Evolutionary conservation across 2,329 filamentous ascomycete species (phyloP), one percentile per base, ranked within the genome.

Genomic region (Venturia aucupariae): DNA sequence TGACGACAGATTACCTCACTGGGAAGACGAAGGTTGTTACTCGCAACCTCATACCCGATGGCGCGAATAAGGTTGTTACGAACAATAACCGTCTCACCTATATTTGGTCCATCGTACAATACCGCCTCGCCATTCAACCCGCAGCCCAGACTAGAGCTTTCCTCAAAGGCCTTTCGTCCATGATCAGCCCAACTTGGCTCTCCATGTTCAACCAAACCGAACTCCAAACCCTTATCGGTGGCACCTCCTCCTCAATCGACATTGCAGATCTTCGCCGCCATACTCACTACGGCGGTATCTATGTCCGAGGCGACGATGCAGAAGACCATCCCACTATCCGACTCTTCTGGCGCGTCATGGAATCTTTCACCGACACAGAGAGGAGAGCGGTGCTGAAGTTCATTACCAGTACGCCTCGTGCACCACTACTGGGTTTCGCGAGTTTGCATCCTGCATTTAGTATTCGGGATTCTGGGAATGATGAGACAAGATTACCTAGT

Each of bases 181-280:
- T 99, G 72, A 94, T 99, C 68, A 88, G 92, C 65, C 92, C 93
- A 0, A 85, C 86, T 3, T 99, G 94, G 94, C 83, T 99, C 4
- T 92, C 89, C 70, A 97, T 99, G 94, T 99, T 99, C 80, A 99
- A 99, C 75, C 93, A 97, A 74, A 86, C 86, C 3, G 94, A 99
- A 74, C 83, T 99, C 4, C 94, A 97, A 76, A 94, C 90, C 1
- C 86, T 99, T 6, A 89, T 99, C 19, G 90, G 92, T 63, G 94
- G 94, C 54, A 92, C 96, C 70, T 88, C 86, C 35, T 87, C 87
- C 11, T 87, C 90, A 67, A 95, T 99, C 65, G 89, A 97, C 71
- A 83, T 99, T 42, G 85, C 89, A 35, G 94, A 99, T 73, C 81
- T 97, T 48, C 86, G 92, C 30, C 81, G 81, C 63, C 90, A 97